Conservation (phyloP, 768 basidiomycete species). For the Rossbeevera mucosa region DNA sequence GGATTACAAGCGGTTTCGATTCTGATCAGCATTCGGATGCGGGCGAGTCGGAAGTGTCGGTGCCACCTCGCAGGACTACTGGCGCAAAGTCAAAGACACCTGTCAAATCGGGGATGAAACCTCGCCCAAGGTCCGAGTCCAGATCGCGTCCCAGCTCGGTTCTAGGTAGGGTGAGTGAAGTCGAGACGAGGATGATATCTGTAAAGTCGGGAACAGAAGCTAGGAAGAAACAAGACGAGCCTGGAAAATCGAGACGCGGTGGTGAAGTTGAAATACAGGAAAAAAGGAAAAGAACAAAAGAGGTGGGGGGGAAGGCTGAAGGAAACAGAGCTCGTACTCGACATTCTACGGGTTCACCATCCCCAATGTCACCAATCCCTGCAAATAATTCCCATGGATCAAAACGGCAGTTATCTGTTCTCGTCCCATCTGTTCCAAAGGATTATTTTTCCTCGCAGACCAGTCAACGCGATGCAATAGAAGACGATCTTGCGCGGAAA, state of each 20-base stretch:
- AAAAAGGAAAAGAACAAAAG: not conserved
- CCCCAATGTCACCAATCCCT: conserved; percentile 1
- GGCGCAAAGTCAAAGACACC: conserved; percentile 12
- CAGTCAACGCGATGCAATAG: not conserved
- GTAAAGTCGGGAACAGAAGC: not conserved
- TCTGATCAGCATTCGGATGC: not conserved
- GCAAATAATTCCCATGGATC: conserved; percentile 1
- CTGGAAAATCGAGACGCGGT: not conserved
- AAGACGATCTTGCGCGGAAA: not conserved
- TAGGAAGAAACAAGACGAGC: not conserved
- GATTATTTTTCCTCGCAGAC: conserved; percentile 24
- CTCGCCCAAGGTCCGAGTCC: conserved; percentile 15
- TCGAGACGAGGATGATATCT: not conserved
- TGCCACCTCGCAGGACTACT: conserved; percentile 9
- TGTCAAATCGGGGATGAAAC: conserved; percentile 27
- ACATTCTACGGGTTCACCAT: conserved; percentile 8
- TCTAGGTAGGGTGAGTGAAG: not conserved
- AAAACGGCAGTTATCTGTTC: conserved; percentile 25
- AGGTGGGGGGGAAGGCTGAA: not conserved
- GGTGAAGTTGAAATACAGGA: not conserved
- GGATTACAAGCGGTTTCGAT: not conserved
- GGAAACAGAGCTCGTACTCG: not conserved
- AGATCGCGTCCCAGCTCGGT: conserved; percentile 1
- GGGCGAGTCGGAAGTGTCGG: conserved; percentile 1
- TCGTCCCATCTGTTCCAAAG: conserved; percentile 24